Conservation (phyloP, 2,329 filamentous ascomycete genomes). For the Waltergamsia citrina region DNA sequence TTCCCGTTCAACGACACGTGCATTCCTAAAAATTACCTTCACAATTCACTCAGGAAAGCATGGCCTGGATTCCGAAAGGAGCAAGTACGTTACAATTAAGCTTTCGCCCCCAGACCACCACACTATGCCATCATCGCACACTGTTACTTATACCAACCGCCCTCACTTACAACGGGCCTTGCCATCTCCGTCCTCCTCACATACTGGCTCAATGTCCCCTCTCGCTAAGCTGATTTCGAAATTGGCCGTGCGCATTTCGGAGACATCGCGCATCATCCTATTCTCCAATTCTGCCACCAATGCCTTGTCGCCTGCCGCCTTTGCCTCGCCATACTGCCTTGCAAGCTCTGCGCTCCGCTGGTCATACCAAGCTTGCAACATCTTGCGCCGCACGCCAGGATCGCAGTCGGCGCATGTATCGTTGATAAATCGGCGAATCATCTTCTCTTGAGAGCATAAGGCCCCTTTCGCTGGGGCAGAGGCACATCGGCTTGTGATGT, state of each 20-base stretch:
- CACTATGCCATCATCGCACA: too few relatives aligned
- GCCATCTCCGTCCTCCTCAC: constrained; percentile 3
- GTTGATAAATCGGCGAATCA: constrained; percentile 13
- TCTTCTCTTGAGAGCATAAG: constrained; percentile 7
- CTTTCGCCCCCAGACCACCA: too few relatives aligned
- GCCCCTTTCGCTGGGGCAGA: constrained; percentile 1
- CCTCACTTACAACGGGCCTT: too few relatives aligned
- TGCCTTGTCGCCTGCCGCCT: constrained; percentile 10
- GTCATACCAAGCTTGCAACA: constrained; percentile 15
- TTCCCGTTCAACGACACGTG: too few relatives aligned
- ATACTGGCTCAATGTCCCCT: constrained; percentile 11
- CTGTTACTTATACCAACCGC: too few relatives aligned
- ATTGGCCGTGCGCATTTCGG: constrained; percentile 10
- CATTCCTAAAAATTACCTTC: too few relatives aligned
- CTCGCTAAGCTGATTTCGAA: constrained; percentile 12
- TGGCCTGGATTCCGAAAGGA: too few relatives aligned
- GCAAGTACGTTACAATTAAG: too few relatives aligned
- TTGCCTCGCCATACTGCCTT: constrained; percentile 14
- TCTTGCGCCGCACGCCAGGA: constrained; percentile 14
- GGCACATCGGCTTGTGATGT: constrained; percentile 5
- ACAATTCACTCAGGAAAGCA: too few relatives aligned
- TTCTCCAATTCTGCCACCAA: constrained; percentile 13
- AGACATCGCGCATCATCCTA: constrained; percentile 11
- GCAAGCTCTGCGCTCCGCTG: constrained; percentile 15
- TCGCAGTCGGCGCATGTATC: constrained; percentile 28